These are phyloP conservation scores for Termitomyces sp. DNA, from an alignment of 768 basidiomycete genomes.

Conservation along the genomic window DNA sequence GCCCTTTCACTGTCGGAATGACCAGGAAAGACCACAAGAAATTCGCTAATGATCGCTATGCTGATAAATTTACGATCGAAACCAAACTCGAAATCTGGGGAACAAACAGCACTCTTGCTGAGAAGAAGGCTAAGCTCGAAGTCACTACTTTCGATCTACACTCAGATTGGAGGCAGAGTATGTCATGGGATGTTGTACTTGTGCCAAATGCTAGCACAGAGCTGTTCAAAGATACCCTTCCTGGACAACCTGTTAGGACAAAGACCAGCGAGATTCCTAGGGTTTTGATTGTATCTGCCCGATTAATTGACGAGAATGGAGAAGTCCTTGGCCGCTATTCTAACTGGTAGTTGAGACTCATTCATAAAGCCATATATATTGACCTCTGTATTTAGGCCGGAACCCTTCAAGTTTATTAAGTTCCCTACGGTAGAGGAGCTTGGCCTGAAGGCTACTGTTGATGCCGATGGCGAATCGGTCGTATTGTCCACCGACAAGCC, in stretches of 20 bases:
- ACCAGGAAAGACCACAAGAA: constrained; percentile 70
- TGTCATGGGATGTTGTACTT: constrained; percentile 51
- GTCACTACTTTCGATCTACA: constrained; percentile 63
- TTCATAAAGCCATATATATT: constrained; percentile 7
- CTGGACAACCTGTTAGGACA: constrained; percentile 71
- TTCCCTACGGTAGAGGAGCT: constrained; percentile 66
- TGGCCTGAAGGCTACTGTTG: constrained; percentile 52
- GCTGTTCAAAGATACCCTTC: constrained; percentile 66
- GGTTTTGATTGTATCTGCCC: constrained; percentile 68
- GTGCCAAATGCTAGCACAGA: constrained; percentile 80
- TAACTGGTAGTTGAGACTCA: constrained; percentile 56
- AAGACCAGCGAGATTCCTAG: constrained; percentile 62
- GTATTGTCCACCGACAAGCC: constrained; percentile 59
- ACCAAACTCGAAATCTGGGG: constrained; percentile 82
- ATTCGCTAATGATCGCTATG: constrained; percentile 57
- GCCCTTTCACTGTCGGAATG: constrained; percentile 79
- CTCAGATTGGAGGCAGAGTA: constrained; percentile 57
- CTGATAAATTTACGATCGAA: constrained; percentile 63
- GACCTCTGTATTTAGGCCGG: constrained; percentile 59
- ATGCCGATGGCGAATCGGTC: constrained; percentile 56
- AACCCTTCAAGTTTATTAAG: constrained; percentile 89
- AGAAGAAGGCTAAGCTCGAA: constrained; percentile 60
- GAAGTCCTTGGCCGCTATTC: constrained; percentile 67
- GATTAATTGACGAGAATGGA: constrained; percentile 55
- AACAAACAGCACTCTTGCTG: constrained; percentile 68